These are phyloP conservation scores for Adansonia grandidieri DNA, from an alignment of 441 rosid genomes.

Conservation along the genomic window DNA sequence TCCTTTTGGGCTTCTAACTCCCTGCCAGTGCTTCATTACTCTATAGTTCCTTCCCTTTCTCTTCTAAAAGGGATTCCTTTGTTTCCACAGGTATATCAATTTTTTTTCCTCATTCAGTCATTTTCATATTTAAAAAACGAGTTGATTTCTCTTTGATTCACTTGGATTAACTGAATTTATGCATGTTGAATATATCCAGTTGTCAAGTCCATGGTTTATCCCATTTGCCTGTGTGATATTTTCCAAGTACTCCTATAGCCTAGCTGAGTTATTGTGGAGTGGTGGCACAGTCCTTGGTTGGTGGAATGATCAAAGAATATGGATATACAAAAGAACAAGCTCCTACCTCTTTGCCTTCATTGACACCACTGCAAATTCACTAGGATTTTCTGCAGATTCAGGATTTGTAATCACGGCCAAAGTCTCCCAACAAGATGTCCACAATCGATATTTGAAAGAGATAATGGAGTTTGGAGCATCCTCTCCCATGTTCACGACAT, in stretches of 20 bases:
- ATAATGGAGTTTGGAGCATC: conserved; percentile 68
- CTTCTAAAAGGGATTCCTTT: conserved; percentile 61
- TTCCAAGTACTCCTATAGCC: conserved; percentile 40
- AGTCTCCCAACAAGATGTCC: conserved; percentile 58
- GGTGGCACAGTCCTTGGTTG: conserved; percentile 72
- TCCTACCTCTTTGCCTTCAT: conserved; percentile 60
- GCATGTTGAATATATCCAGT: conserved; percentile 20
- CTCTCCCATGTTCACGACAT: background rate
- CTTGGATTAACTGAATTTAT: background rate
- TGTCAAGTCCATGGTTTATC: conserved; percentile 56
- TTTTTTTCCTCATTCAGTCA: conserved; percentile 42
- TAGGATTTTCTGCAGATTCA: conserved; percentile 44
- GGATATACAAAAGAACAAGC: conserved; percentile 71
- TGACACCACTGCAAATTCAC: conserved; percentile 42
- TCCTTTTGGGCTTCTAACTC: conserved; percentile 65
- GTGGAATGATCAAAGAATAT: conserved; percentile 81
- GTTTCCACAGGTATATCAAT: conserved; percentile 56
- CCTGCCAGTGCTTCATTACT: conserved; percentile 51
- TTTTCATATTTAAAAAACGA: background rate
- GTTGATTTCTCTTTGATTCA: background rate
- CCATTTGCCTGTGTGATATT: conserved; percentile 59
- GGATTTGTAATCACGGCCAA: conserved; percentile 64
- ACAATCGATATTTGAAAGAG: conserved; percentile 51
- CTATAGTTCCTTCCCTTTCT: conserved; percentile 57
- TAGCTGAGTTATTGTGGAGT: conserved; percentile 48